Evolutionary conservation across 2,329 filamentous ascomycete species (phyloP), one percentile per base, ranked within the genome.

Genomic region (Botryotinia convoluta): DNA sequence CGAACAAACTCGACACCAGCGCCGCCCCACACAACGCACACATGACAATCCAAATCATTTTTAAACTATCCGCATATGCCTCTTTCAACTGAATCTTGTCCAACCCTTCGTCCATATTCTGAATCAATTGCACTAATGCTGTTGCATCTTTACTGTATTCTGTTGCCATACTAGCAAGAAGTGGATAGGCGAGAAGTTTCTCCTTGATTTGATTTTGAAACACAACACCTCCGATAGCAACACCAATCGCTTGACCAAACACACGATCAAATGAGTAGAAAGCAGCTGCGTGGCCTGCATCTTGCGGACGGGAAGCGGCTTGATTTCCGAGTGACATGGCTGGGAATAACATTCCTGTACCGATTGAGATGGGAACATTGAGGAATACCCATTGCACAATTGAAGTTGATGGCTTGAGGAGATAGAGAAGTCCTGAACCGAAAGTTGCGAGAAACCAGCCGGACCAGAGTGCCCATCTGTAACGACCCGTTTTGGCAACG

Each of bases 211-310:
- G 84, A 76, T 92, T 93, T 81, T 93, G 90, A 82, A 93, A 93
- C 71, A 92, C 86, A 45, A 91, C 89, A 5, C 91, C 90, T 2
- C 89, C 88, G 69, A 92, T 84, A 2, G 91, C 90, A 4, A 93
- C 88, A 37, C 91, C 91, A 16, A 92, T 81, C 0, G 87, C 85
- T 79, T 92, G 89, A 0, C 91, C 91, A 37, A 92, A 86, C 1
- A 87, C 86, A 22, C 90, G 87, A 77, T 90, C 86, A 83, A 93
- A 93, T 71, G 86, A 87, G 81, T 90, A 92, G 83, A 93, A 88
- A 18, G 88, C 90, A 0, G 87, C 86, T 0, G 89, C 87, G 74
- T 89, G 88, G 1, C 89, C 87, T 59, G 90, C 86, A 77, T 91
- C 87, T 73, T 85, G 84, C 73, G 85, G 85, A 1, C 84, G 83